Evolutionary conservation across 225 moss, liverwort and hornwort genomes (phyloP).

Genomic region (Pleurozium schreberi): DNA sequence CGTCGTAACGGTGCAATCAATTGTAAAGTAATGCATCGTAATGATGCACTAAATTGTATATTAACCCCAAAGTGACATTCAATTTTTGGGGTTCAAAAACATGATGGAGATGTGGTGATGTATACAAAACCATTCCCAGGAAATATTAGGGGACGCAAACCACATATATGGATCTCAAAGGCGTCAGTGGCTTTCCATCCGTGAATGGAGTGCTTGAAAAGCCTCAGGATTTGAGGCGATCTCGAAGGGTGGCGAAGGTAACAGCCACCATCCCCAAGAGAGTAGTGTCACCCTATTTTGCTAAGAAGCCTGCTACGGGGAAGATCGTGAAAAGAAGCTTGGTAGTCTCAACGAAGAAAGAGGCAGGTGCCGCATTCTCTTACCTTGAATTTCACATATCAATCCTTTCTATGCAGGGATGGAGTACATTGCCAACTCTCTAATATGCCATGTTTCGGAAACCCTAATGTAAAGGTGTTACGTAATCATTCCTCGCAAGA

Average conservation of each 20-base stretch:
- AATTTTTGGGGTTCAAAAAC: too few relatives aligned
- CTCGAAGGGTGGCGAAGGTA: background rate
- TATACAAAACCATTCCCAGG: background rate
- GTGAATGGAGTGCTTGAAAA: background rate
- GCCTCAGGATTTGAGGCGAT: constrained; percentile 13
- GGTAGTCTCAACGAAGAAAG: constrained; percentile 3
- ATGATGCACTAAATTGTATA: too few relatives aligned
- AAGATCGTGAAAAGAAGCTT: background rate
- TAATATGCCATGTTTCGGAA: background rate
- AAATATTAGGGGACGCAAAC: background rate
- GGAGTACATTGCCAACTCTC: background rate
- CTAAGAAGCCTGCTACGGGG: constrained; percentile 4
- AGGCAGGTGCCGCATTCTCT: constrained; percentile 23
- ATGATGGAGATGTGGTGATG: background rate
- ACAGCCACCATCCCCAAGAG: background rate
- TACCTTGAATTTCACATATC: background rate
- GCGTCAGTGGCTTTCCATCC: background rate
- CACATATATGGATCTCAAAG: constrained; percentile 8
- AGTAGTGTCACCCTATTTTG: constrained; percentile 41
- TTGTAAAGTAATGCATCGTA: too few relatives aligned
- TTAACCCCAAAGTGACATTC: too few relatives aligned
- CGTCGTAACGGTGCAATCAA: too few relatives aligned
- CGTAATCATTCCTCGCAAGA: background rate
- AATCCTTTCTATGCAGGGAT: background rate
- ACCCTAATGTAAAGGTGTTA: background rate